Evolutionary conservation across 2,329 filamentous ascomycete genomes (phyloP), one percentile per base, ranked within the genome.

Genomic region (Botrytis byssoidea): DNA sequence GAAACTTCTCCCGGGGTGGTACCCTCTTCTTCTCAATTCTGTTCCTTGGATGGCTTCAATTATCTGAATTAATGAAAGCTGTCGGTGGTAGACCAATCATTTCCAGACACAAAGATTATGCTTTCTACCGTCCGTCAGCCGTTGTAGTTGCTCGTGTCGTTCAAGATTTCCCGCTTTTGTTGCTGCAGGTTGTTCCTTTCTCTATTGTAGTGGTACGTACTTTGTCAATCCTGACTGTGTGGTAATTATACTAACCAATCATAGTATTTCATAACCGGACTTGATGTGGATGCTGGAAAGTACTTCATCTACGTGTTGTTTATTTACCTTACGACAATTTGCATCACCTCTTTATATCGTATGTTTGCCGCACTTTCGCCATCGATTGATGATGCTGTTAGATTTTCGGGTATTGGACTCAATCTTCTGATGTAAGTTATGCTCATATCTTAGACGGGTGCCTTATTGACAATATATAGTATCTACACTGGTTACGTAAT

Each of bases 1-100:
- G 90, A 51, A 88, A 89, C 20, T 92, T 92, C 80, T 83, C 86
- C 8, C 85, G 90, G 77, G 88, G 90, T 10, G 90, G 90, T 80
- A 85, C 87, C 12, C 82, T 89, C 14, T 92, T 92, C 85, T 91
- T 92, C 82, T 89, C 88, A 1, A 89, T 91, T 75, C 81, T 92
- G 44, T 91, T 92, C 82, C 84, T 92, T 86, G 78, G 86, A 73
- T 92, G 90, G 90, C 85, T 96, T 8, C 92, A 95, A 74, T 83
- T 97, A 66, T 89, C 91, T 0, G 93, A 97, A 81, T 85, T 95
- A 71, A 93, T 93, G 87, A 91, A 91, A 76, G 92, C 92, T 63
- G 90, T 95, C 14, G 88, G 88, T 69, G 91, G 93, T 8, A 87
- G 93, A 72, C 86, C 86, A 0, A 90, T 96, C 29, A 93, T 88